These are phyloP conservation scores for Hapsidospora chrysogenum DNA, from an alignment of 495 filamentous ascomycete species.

Conservation along the genomic window DNA sequence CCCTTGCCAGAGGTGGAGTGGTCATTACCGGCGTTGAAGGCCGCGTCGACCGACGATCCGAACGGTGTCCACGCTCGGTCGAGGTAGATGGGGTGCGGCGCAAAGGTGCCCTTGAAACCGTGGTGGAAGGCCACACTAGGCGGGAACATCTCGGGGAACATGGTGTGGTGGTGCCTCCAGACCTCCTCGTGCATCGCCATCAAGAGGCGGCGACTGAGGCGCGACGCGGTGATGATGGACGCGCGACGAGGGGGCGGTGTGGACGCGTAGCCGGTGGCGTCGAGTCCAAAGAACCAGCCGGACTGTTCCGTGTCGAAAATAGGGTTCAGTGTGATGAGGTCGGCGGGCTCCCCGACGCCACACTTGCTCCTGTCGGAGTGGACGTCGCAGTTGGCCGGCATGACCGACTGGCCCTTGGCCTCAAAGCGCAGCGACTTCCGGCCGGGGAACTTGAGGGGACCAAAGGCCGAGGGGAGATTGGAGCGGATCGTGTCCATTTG, in stretches of 20 bases:
- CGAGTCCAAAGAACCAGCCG: constrained; percentile 70
- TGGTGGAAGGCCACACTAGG: constrained; percentile 73
- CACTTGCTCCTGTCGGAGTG: constrained; percentile 56
- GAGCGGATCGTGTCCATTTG: constrained; percentile 30
- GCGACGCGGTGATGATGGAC: constrained; percentile 68
- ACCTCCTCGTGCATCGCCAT: constrained; percentile 82
- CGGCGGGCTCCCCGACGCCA: constrained; percentile 82
- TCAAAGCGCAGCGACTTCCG: constrained; percentile 41
- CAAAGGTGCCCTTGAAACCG: constrained; percentile 87
- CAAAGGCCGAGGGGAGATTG: constrained; percentile 56
- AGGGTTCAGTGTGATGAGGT: constrained; percentile 89
- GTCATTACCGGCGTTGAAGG: constrained; percentile 75
- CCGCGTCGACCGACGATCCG: constrained; percentile 49
- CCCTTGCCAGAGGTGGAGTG: constrained; percentile 51
- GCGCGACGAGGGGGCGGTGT: constrained; percentile 62
- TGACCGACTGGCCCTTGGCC: constrained; percentile 40
- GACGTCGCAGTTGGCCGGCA: constrained; percentile 32
- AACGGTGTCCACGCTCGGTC: constrained; percentile 66
- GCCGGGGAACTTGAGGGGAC: constrained; percentile 48
- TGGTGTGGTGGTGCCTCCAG: constrained; percentile 55
- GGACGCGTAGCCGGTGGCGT: constrained; percentile 73
- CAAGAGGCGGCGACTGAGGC: constrained; percentile 67
- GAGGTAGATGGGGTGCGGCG: constrained; percentile 77
- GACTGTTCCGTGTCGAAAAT: constrained; percentile 78
- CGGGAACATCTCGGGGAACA: constrained; percentile 95